These are phyloP conservation scores for Microbotryum lychnidis-dioicae DNA, from an alignment of 1,284 basidiomycete species.

Conservation along the genomic window DNA sequence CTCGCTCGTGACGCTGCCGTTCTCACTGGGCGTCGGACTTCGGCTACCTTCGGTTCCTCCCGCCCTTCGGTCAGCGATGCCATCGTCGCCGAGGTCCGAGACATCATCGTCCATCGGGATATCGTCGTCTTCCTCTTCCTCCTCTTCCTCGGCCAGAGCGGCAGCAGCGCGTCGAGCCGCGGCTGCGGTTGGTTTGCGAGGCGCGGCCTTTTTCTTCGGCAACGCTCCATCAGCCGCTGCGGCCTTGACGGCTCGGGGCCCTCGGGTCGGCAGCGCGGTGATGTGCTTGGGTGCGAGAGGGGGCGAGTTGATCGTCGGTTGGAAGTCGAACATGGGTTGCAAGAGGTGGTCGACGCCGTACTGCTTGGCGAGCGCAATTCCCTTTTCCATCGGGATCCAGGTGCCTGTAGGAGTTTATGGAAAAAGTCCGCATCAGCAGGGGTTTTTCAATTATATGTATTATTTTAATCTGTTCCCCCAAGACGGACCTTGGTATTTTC, in stretches of 20 bases:
- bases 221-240: constrained; percentile 21
- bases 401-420: constrained; percentile 57
- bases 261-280: constrained; percentile 55
- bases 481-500: constrained; percentile 90
- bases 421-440: neutral
- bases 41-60: constrained; percentile 17
- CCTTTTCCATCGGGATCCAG: constrained; percentile 94
- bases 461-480: neutral
- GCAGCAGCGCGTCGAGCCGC: constrained; percentile 6
- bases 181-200: constrained; percentile 1
- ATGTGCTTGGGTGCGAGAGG: constrained; percentile 95
- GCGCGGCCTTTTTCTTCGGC: constrained; percentile 33
- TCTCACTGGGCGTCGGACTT: constrained; percentile 16
- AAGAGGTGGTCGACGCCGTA: constrained; percentile 84
- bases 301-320: constrained; percentile 75
- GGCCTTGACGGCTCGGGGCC: constrained; percentile 40
- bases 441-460: neutral
- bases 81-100: constrained; percentile 10
- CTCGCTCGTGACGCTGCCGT: constrained; percentile 21
- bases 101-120: constrained; percentile 22
- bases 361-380: constrained; percentile 75
- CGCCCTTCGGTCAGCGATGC: constrained; percentile 25
- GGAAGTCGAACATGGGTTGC: constrained; percentile 92
- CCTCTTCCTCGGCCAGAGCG: constrained; percentile 9
- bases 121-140: neutral